These are phyloP conservation scores for Serpula lacrymans DNA, from an alignment of 768 basidiomycete species.

Conservation along the genomic window DNA sequence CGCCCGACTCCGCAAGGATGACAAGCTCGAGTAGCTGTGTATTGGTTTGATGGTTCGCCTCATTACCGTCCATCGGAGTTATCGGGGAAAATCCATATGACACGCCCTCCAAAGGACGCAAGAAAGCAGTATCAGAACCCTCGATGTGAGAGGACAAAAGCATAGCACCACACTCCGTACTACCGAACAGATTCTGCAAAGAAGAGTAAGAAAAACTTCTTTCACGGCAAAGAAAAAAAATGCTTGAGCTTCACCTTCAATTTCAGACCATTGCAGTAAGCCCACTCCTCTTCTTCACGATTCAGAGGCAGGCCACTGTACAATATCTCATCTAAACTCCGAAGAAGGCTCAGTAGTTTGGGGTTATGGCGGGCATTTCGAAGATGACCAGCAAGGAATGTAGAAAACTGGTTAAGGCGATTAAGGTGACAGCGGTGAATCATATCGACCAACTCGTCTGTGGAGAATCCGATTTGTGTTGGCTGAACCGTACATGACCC, in stretches of 20 bases:
- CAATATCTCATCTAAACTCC: slow-evolving; percentile 57
- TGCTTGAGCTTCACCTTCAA: slow-evolving; percentile 58
- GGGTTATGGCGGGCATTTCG: slow-evolving; percentile 56
- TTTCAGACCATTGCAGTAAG: slow-evolving; percentile 57
- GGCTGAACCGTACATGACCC: slow-evolving; percentile 74
- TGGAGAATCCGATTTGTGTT: slow-evolving; percentile 58
- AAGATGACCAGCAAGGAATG: slow-evolving; percentile 65
- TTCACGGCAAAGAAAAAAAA: slow-evolving; percentile 10
- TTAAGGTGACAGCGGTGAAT: slow-evolving; percentile 64
- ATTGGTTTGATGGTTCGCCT: slow-evolving; percentile 51
- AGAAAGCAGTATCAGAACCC: slow-evolving; percentile 47
- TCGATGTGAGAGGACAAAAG: slow-evolving; percentile 55
- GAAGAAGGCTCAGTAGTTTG: slow-evolving; percentile 55
- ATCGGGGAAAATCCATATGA: slow-evolving; percentile 68
- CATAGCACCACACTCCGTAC: slow-evolving; percentile 77
- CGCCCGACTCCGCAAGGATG: slow-evolving; percentile 61
- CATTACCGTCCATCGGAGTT: slow-evolving; percentile 31
- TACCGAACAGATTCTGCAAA: slow-evolving; percentile 72
- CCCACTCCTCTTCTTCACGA: slow-evolving; percentile 71
- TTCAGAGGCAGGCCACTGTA: slow-evolving; percentile 65
- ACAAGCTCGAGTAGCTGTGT: slow-evolving; percentile 63
- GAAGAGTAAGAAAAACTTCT: slow-evolving; percentile 16
- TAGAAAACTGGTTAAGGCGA: slow-evolving; percentile 71
- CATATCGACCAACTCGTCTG: slow-evolving; percentile 72
- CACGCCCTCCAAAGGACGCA: slow-evolving; percentile 58